Base-by-base conservation (phyloP, 1,284 basidiomycete genomes). In the Macrocystidia cucumis region DNA sequence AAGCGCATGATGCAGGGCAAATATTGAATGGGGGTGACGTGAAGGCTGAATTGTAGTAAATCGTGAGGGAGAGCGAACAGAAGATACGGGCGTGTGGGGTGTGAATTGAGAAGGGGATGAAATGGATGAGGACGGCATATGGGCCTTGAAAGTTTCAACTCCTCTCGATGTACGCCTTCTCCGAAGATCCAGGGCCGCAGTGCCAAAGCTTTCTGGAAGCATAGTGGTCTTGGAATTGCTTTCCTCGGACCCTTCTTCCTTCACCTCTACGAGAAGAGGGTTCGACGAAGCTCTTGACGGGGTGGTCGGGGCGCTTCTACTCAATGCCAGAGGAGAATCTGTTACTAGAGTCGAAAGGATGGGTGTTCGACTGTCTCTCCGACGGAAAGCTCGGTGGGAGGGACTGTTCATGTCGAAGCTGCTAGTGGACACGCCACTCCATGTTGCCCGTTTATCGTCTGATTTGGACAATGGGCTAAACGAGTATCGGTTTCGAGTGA, bases 361-460 rank as follows among this genome's bases (percentile, higher is more conserved):
- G 0, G 73, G 74, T 21, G 69, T 62, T 7, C 73, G 65, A 41
- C 71, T 75, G 37, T 72, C 64, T 40, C 66, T 52, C 34, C 65
- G 62, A 38, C 56, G 64, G 24, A 64, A 45, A 14, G 67, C 45
- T 19, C 62, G 61, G 21, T 56, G 55, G 0, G 56, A 61, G 4
- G 72, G 67, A 41, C 66, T 65, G 8, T 67, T 65, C 3, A 64
- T 57, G 3, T 52, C 55, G 3, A 66, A 65, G 6, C 74, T 59
- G 8, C 67, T 64, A 4, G 65, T 52, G 41, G 80, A 76, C 1
- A 74, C 68, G 18, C 82, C 80, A 41, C 72, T 83, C 84, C 84
- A 88, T 0, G 82, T 85, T 11, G 74, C 67, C 11, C 82, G 69
- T 46, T 86, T 86, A 48, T 62, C 61, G 33, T 52, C 44, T n/a